These are phyloP conservation scores for Suhomyces maxii DNA, from an alignment of 1,139 yeast genomes.

Conservation along the genomic window DNA sequence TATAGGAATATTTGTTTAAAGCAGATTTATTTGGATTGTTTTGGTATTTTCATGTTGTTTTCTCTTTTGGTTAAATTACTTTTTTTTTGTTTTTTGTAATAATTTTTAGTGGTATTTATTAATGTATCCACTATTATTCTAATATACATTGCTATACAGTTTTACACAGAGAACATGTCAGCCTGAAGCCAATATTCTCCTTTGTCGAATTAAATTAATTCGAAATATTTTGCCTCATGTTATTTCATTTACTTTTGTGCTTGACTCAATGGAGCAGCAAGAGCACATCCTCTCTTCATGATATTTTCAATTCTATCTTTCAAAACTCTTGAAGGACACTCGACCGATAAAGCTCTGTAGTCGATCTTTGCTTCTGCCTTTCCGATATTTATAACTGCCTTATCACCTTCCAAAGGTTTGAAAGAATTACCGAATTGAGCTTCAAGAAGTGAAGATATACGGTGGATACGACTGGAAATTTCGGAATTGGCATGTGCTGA, in stretches of 20 bases:
- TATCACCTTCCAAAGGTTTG: conserved; percentile 35
- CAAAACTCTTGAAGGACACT: conserved; percentile 75
- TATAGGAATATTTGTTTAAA: too few species aligned
- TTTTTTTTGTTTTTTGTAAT: not conserved
- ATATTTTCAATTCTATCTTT: conserved; percentile 83
- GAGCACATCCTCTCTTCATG: conserved; percentile 69
- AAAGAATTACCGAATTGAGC: conserved; percentile 91
- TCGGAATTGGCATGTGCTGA: conserved; percentile 37
- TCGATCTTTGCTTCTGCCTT: conserved; percentile 69
- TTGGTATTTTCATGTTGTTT: too few species aligned
- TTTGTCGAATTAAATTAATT: too few species aligned
- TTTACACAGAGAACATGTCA: not conserved
- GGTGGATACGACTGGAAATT: conserved; percentile 55
- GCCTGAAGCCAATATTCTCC: too few species aligned
- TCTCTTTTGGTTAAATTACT: not conserved
- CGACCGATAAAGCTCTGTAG: conserved; percentile 63
- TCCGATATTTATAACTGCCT: conserved; percentile 67
- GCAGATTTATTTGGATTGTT: too few species aligned
- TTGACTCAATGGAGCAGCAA: conserved; percentile 75
- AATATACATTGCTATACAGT: conserved; percentile 1
- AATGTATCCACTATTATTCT: not conserved
- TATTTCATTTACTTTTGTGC: conserved; percentile 18
- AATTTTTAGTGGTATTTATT: not conserved
- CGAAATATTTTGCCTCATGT: too few species aligned
- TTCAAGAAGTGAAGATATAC: conserved; percentile 62